A percentile compares a stretch with the other conserved stretches of the same genome.
Evolutionary conservation across 176 grass and related monocot species (phyloP).

Genomic region (Musa troglodytarum): DNA sequence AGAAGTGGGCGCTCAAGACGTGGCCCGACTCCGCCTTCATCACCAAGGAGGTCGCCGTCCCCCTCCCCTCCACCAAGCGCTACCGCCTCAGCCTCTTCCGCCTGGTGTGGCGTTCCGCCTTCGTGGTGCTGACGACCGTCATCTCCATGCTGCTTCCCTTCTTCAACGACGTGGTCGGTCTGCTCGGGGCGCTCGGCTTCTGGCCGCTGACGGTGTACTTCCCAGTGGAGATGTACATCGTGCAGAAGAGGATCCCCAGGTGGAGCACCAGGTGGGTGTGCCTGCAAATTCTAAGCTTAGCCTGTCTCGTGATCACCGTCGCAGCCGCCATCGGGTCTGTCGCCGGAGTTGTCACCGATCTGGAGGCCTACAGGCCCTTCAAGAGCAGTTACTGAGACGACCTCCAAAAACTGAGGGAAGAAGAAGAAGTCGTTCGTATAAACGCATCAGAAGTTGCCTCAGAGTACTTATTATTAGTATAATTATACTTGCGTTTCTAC

Average conservation of each 20-base stretch:
- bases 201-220: slow-evolving; percentile 91
- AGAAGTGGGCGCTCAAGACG: background rate
- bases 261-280: slow-evolving; percentile 5
- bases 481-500: too few species aligned
- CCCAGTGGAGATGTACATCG: slow-evolving; percentile 82
- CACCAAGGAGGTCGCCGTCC: background rate
- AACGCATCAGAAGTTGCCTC: background rate
- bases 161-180: slow-evolving; percentile 58
- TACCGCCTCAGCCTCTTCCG: slow-evolving; percentile 33
- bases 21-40: slow-evolving; percentile 7
- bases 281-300: slow-evolving; percentile 13
- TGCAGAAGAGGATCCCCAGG: slow-evolving; percentile 31
- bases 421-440: background rate
- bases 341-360: background rate
- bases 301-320: slow-evolving; percentile 23
- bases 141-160: slow-evolving; percentile 71
- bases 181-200: slow-evolving; percentile 74
- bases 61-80: background rate
- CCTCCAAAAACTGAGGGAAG: background rate
- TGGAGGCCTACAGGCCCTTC: background rate
- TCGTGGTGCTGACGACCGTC: slow-evolving; percentile 54
- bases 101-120: slow-evolving; percentile 39
- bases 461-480: too few species aligned
- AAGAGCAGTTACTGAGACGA: background rate
- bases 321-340: background rate